phyloP scores from a whole-genome alignment of 2,329 filamentous ascomycete species.

The Aspergillus sp. region DNA sequence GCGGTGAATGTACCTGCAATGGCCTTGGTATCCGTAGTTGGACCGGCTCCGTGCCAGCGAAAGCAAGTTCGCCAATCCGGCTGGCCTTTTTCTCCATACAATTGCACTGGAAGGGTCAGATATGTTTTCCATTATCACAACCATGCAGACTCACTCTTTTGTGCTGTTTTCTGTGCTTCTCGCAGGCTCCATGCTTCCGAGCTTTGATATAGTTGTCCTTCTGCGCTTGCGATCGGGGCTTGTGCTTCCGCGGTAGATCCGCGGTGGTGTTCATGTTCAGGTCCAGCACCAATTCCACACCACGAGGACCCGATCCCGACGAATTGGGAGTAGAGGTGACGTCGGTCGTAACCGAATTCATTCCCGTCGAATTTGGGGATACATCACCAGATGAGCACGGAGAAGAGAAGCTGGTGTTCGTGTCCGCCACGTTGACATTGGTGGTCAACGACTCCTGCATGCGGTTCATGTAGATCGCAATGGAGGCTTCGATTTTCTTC shows the following conservation, averaged over 20 bases:
- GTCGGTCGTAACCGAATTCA: conserved; percentile 11
- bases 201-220: conserved; percentile 38
- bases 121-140: not conserved
- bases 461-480: conserved; percentile 34
- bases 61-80: conserved; percentile 9
- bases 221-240: conserved; percentile 34
- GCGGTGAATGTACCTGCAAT: not conserved
- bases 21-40: not conserved
- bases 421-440: conserved; percentile 19
- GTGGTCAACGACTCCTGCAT: conserved; percentile 23
- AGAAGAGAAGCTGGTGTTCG: conserved; percentile 25
- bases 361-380: conserved; percentile 16
- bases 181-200: conserved; percentile 35
- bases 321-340: conserved; percentile 8
- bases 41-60: conserved; percentile 1
- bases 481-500: conserved; percentile 36
- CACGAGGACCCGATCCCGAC: conserved; percentile 12
- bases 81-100: conserved; percentile 30
- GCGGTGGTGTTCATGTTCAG: conserved; percentile 37
- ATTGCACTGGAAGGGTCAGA: conserved; percentile 28
- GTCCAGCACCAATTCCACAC: conserved; percentile 34
- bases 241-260: conserved; percentile 36
- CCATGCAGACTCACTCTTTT: conserved; percentile 27
- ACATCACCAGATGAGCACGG: conserved; percentile 21
- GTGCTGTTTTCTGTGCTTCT: conserved; percentile 38